Percentiles rank a stretch among this genome's conserved stretches.
These are phyloP conservation scores for Aureobasidium lini DNA, from an alignment of 2,329 filamentous ascomycete species.

Conservation along the genomic window DNA sequence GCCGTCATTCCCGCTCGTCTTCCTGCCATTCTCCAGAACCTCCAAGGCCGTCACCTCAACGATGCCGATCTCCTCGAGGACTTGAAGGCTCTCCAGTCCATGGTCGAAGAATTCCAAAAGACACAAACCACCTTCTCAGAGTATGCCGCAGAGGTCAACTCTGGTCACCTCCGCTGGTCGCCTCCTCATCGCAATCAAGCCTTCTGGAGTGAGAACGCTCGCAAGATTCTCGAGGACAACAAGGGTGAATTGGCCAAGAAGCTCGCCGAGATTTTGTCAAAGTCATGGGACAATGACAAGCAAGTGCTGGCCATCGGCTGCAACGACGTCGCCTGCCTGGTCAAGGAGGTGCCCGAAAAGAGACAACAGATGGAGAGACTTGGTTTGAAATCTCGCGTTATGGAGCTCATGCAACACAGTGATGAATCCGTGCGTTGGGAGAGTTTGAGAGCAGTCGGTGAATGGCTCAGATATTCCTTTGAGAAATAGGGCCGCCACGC, in stretches of 20 bases:
- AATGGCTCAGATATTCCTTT: conserved; percentile 67
- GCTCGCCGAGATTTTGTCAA: conserved; percentile 74
- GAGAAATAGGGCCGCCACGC: conserved; percentile 27
- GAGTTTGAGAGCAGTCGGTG: conserved; percentile 74
- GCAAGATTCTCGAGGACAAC: conserved; percentile 75
- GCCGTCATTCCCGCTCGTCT: conserved; percentile 80
- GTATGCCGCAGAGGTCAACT: conserved; percentile 73
- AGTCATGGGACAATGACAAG: conserved; percentile 79
- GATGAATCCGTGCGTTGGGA: conserved; percentile 91
- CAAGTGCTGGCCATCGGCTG: conserved; percentile 85
- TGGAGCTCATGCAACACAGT: conserved; percentile 86
- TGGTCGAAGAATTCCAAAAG: conserved; percentile 78
- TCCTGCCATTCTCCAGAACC: conserved; percentile 52
- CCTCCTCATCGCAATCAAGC: conserved; percentile 78
- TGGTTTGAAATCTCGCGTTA: conserved; percentile 77
- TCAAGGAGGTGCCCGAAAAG: conserved; percentile 84
- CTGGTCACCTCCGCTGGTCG: conserved; percentile 85
- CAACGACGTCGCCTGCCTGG: conserved; percentile 82
- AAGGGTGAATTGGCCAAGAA: conserved; percentile 71
- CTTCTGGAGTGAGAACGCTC: conserved; percentile 89
- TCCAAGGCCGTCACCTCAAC: conserved; percentile 45
- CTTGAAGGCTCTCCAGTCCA: conserved; percentile 41
- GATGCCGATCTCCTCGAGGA: conserved; percentile 48
- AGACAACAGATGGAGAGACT: conserved; percentile 71
- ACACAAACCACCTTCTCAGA: conserved; percentile 61